Base-by-base conservation (phyloP, 345 rosid genomes). In the Trapa bicornis region DNA sequence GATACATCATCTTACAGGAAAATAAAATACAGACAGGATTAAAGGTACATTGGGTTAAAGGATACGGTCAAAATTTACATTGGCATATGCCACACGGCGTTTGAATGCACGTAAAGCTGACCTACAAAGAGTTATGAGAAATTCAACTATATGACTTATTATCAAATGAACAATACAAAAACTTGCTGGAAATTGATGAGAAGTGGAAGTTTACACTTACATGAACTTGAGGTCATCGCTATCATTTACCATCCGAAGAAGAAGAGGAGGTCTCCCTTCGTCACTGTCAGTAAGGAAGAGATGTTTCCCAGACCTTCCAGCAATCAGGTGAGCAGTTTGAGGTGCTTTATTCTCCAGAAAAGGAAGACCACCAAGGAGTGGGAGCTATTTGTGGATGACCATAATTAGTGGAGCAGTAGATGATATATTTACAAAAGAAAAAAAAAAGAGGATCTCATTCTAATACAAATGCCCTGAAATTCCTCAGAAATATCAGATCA, bases 31-130 rank as follows among this genome's bases (percentile, higher is more conserved):
- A 47, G 64, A 58, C 65, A 69, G 10, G 65, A 37, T 50, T 67
- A 67, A 65, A 76, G 68, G 58, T 58, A 48, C 61, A 71, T 33
- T 61, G 17, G 2, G 12, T 57, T 70, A 69, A 78, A 89, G 93
- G 96, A 89, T 92, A 86, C 91, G 81, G 68, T 92, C 96, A 68
- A 78, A 89, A 74, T 84, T 89, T 53, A 89, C 91, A 80, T 92
- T 92, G 67, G 96, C 94, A 80, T 89, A 92, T 37, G 88, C 93
- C 80, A 87, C 96, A 39, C 96, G 93, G 4, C 93, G 96, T 79
- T 87, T 85, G 74, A 92, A 92, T 56, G 92, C 80, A 64, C 78
- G 79, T 70, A 89, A 76, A 77, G 96, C 93, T 73, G 96, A 89
- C 83, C 96, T 92, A 77, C 77, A 76, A 29, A 77, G 65, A 65